Evolutionary conservation across 306 rosid species (phyloP).

Genomic region (Potentilla sterilis): DNA sequence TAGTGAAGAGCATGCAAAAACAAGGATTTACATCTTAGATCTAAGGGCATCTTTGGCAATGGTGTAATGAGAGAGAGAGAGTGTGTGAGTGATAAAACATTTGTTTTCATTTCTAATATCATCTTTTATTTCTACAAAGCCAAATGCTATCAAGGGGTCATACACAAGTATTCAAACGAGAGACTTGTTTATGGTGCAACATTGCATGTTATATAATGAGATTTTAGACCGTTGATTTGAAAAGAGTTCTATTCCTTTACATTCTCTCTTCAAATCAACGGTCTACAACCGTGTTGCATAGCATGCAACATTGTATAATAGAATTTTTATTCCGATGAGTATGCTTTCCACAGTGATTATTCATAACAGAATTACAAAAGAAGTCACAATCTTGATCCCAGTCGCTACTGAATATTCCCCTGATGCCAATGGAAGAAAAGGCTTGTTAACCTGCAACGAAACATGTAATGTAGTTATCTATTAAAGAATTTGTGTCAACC

Average conservation of each 20-base stretch:
- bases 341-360: not conserved
- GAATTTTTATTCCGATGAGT: not conserved
- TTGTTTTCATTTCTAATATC: not conserved
- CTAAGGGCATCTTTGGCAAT: too few species aligned
- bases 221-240: too few species aligned
- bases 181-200: too few species aligned
- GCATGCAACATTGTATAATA: too few species aligned
- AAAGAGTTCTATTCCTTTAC: too few species aligned
- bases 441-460: slow-evolving; percentile 82
- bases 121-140: not conserved
- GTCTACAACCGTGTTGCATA: too few species aligned
- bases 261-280: too few species aligned
- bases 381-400: slow-evolving; percentile 64
- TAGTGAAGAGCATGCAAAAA: not conserved
- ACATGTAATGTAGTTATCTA: slow-evolving; percentile 12
- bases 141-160: too few species aligned
- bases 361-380: slow-evolving; percentile 71
- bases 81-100: not conserved
- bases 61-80: not conserved
- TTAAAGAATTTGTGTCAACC: slow-evolving; percentile 13
- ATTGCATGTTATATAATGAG: not conserved
- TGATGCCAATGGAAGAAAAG: slow-evolving; percentile 96
- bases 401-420: slow-evolving; percentile 84
- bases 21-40: not conserved
- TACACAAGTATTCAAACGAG: too few species aligned